A percentile compares a stretch with the other conserved stretches of the same genome.
These are phyloP conservation scores for Lachancea thermotolerans DNA, from an alignment of 805 yeast species.

Conservation along the genomic window DNA sequence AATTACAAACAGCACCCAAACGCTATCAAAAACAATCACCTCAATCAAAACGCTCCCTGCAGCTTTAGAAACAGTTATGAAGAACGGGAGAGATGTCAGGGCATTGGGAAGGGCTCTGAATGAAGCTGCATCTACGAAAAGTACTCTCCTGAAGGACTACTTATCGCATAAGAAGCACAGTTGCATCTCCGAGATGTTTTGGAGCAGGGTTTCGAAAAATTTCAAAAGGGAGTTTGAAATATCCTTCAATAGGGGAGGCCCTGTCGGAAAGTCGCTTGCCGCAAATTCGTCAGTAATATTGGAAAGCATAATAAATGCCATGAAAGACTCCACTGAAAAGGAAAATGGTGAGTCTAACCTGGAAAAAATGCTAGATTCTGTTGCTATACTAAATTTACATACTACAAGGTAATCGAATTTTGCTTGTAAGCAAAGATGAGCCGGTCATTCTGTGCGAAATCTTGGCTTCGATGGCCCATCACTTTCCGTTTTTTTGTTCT, in stretches of 20 bases:
- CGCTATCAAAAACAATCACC: slow-evolving; percentile 23
- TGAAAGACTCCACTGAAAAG: slow-evolving; percentile 11
- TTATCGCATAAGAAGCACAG: slow-evolving; percentile 12
- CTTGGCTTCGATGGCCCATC: slow-evolving; percentile 11
- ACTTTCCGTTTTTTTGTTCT: slow-evolving; percentile 24
- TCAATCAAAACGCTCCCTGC: slow-evolving; percentile 23
- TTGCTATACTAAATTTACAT: background rate
- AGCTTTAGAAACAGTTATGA: slow-evolving; percentile 18
- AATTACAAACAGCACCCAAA: slow-evolving; percentile 16
- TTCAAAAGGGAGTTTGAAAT: slow-evolving; percentile 30
- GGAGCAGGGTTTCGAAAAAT: slow-evolving; percentile 21
- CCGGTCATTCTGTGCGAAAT: slow-evolving; percentile 1
- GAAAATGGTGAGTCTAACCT: slow-evolving; percentile 3
- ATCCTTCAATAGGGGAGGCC: slow-evolving; percentile 30
- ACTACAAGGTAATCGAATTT: slow-evolving; percentile 2
- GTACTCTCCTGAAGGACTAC: slow-evolving; percentile 16
- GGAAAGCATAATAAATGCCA: slow-evolving; percentile 17
- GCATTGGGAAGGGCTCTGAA: slow-evolving; percentile 16
- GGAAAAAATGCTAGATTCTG: slow-evolving; percentile 5
- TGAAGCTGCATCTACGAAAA: slow-evolving; percentile 1
- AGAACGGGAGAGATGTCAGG: slow-evolving; percentile 9
- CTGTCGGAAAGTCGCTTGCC: slow-evolving; percentile 28
- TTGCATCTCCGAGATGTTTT: slow-evolving; percentile 16
- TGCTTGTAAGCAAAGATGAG: background rate
- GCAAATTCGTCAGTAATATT: slow-evolving; percentile 18